A percentile compares a stretch with the other conserved stretches of the same genome.
Evolutionary conservation across 108 stramenopile genomes (phyloP).

Genomic region (Hondaea fermentalgiana): DNA sequence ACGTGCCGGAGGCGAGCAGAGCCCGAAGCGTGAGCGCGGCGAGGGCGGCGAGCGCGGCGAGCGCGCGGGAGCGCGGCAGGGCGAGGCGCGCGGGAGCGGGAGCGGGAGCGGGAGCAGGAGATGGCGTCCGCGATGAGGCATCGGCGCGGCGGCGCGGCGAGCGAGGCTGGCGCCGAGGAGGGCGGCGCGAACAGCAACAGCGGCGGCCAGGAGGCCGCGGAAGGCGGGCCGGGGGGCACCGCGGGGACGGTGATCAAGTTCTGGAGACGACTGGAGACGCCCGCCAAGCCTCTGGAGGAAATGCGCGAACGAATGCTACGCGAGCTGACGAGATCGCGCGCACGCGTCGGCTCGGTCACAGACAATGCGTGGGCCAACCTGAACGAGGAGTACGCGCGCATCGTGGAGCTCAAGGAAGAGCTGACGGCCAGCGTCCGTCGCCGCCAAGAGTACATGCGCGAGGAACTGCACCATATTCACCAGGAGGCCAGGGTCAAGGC

Average conservation of each 20-base stretch:
- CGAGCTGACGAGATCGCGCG: neutral
- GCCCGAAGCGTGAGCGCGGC: too few relatives aligned
- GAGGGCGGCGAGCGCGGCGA: too few relatives aligned
- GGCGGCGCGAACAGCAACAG: too few relatives aligned
- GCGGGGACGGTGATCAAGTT: neutral
- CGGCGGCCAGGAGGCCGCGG: too few relatives aligned
- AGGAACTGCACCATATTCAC: neutral
- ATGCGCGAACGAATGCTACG: neutral
- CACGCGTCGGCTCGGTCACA: neutral
- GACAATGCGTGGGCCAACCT: neutral
- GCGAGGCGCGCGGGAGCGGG: too few relatives aligned
- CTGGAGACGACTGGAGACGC: neutral
- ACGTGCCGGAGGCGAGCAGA: too few relatives aligned
- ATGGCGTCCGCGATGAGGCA: too few relatives aligned
- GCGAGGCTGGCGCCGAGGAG: too few relatives aligned
- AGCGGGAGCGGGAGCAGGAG: too few relatives aligned
- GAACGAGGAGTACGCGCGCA: neutral
- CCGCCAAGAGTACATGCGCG: neutral
- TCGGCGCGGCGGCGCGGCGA: too few relatives aligned
- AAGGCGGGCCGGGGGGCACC: neutral
- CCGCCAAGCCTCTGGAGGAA: neutral
- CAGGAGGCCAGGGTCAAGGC: constrained; percentile 24
- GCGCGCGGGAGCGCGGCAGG: too few relatives aligned
- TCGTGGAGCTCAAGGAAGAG: neutral
- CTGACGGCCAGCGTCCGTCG: neutral